Base-by-base conservation (phyloP, 2,329 filamentous ascomycete genomes). In the Fusarium xyrophilum region DNA sequence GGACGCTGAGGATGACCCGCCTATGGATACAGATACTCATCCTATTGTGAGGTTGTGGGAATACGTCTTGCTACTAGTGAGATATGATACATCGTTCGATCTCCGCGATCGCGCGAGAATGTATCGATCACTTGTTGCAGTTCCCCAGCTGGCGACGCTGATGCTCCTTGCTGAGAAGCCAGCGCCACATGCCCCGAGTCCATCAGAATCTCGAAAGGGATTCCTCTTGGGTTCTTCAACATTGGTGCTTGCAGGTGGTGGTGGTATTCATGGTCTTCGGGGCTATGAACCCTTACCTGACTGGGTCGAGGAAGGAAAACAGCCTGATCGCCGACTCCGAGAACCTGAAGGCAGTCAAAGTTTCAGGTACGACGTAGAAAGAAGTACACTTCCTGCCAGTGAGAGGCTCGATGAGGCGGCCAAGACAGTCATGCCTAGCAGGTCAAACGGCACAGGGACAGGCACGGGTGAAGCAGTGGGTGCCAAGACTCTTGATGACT, bases 41-140 rank as follows among this genome's bases (percentile, higher is more conserved):
- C 88, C 91, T 0, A 89, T 97, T 54, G 87, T 88, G 32, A 84
- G 89, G 5, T 83, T 99, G 3, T 99, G 93, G 89, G 87, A 91
- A 32, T 97, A 99, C 73, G 88, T 92, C 25, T 84, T 97, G 30
- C 86, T 95, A 2, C 87, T 99, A 2, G 92, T 92, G 33, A 89
- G 96, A 64, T 99, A 98, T 78, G 96, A 98, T 74, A 93, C 90
- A 0, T 97, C 94, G 2, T 99, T 97, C 79, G 94, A 98, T 75
- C 88, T 99, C 6, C 93, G 96, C 68, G 96, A 98, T 76, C 91
- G 96, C 27, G 90, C 94, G 4, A 89, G 96, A 33, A 86, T 97
- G 65, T 98, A 97, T 81, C 93, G 92, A 68, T 86, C 93, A 2
- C 87, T 99, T 2, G 87, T 99, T 4, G 86, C 88, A 7, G 89